Conservation (phyloP, 805 yeast genomes). For the Yarrowia sp. region DNA sequence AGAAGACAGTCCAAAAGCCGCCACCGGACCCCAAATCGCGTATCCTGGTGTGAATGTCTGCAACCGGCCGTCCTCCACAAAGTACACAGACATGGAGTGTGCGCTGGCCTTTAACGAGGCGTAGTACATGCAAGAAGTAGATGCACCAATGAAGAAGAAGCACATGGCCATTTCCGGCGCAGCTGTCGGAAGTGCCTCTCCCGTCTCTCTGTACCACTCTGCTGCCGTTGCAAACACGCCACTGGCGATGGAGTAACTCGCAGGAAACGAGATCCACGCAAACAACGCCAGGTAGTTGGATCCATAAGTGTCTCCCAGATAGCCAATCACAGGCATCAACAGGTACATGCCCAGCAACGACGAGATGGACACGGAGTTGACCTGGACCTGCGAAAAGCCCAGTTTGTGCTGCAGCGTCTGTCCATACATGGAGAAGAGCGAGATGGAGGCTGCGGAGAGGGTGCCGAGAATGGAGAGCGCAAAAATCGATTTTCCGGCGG, state of each 20-base stretch:
- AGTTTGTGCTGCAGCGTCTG: conserved; percentile 60
- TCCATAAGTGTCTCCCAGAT: conserved; percentile 81
- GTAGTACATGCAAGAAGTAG: conserved; percentile 42
- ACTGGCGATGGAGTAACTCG: conserved; percentile 61
- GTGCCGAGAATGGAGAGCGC: conserved; percentile 41
- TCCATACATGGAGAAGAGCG: conserved; percentile 77
- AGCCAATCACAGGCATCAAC: conserved; percentile 78
- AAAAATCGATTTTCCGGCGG: conserved; percentile 1
- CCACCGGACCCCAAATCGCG: conserved; percentile 84
- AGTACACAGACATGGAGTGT: conserved; percentile 38
- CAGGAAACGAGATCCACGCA: conserved; percentile 59
- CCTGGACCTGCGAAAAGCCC: conserved; percentile 61
- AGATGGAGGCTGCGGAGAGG: conserved; percentile 75
- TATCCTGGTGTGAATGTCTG: conserved; percentile 73
- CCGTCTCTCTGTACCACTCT: conserved; percentile 7
- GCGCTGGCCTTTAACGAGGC: conserved; percentile 66
- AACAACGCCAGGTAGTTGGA: conserved; percentile 67
- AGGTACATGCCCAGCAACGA: conserved; percentile 81
- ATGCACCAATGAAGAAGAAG: conserved; percentile 41
- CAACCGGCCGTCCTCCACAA: conserved; percentile 38
- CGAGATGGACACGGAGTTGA: conserved; percentile 70
- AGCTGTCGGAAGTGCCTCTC: background rate
- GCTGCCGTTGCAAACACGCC: conserved; percentile 36
- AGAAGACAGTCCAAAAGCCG: conserved; percentile 82
- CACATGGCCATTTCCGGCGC: conserved; percentile 25